Percentiles rank a stretch among this genome's conserved stretches.
Evolutionary conservation across 1,284 basidiomycete genomes (phyloP).

Genomic region (Fomitopsis palustris): DNA sequence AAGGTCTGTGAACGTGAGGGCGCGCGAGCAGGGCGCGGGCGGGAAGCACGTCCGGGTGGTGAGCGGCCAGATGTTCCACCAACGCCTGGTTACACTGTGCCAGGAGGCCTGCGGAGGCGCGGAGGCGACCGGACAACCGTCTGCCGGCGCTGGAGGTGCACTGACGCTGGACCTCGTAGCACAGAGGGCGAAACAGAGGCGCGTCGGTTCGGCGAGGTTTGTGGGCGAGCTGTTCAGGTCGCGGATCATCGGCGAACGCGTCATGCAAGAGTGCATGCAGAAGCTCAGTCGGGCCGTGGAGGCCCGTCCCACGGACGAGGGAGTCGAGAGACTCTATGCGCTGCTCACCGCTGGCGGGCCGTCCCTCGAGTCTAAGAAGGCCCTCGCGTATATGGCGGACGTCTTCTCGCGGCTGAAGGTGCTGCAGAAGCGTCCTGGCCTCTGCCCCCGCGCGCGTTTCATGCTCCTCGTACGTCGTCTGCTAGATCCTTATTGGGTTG

Average conservation of each 20-base stretch:
- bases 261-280: conserved; percentile 95
- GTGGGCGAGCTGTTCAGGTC: conserved; percentile 98
- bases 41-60: conserved; percentile 87
- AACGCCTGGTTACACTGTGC: conserved; percentile 74
- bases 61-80: conserved; percentile 88
- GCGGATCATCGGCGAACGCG: conserved; percentile 46
- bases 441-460: no score
- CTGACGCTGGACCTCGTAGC: conserved; percentile 55
- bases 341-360: conserved; percentile 87
- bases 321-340: conserved; percentile 94
- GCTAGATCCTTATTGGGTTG: no score
- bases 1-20: conserved; percentile 68
- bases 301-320: conserved; percentile 96
- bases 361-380: conserved; percentile 77
- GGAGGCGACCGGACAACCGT: conserved; percentile 64
- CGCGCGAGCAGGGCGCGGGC: conserved; percentile 79
- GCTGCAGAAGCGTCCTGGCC: conserved; percentile 33
- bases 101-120: conserved; percentile 78
- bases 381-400: conserved; percentile 82
- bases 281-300: conserved; percentile 89
- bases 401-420: conserved; percentile 91
- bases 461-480: no score
- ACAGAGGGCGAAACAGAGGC: conserved; percentile 89
- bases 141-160: conserved; percentile 90
- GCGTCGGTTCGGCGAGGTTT: conserved; percentile 95